Evolutionary conservation across 2,329 filamentous ascomycete genomes (phyloP), one percentile per base, ranked within the genome.

Genomic region (Nemania sp.): DNA sequence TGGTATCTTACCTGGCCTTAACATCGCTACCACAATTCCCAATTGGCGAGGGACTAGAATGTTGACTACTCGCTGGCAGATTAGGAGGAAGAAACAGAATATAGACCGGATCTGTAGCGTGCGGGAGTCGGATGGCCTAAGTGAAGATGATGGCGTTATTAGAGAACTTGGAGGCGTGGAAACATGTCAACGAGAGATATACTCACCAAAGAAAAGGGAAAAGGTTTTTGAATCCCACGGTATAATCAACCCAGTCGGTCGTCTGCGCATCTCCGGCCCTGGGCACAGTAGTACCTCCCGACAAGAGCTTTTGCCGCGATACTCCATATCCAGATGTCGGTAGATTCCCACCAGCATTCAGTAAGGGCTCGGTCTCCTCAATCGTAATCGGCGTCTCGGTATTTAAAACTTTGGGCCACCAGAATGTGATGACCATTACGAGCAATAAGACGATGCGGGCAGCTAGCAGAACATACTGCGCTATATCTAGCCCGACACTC

Each of bases 1-100:
- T 0, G 93, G 93, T 77, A 93, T 88, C 22, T 79, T 80, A 4
- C 35, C 59, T 3, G 59, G 5, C 5, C 59, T 49, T 7, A 62
- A 35, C 22, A 49, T 18, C 5, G 20, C 2, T 11, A 62, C 49
- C 4, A 62, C 32, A 5, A 62, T n/a, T 26, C 59, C 59, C 10
- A 62, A 32, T 22, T 62, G 59, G 24, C 54, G 59, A 15, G 59
- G 59, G 1, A 24, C 20, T 24, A 62, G 49, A n/a, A 62, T 62
- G 20, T 62, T 62, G 49, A 62, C 49, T 13, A 62, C 20, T 13
- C 59, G 59, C 26, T 62, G 59, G 13, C 13, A 15, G 18, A 62
- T 7, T 20, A 62, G 35, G 0, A 62, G 41, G 2, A 45, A 15
- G 20, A 62, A 62, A 13, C 59, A 62, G 49, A 62, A 32, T 29